These are phyloP conservation scores for Telopea speciosissima DNA, from an alignment of 177 flowering plant species.

Conservation along the genomic window DNA sequence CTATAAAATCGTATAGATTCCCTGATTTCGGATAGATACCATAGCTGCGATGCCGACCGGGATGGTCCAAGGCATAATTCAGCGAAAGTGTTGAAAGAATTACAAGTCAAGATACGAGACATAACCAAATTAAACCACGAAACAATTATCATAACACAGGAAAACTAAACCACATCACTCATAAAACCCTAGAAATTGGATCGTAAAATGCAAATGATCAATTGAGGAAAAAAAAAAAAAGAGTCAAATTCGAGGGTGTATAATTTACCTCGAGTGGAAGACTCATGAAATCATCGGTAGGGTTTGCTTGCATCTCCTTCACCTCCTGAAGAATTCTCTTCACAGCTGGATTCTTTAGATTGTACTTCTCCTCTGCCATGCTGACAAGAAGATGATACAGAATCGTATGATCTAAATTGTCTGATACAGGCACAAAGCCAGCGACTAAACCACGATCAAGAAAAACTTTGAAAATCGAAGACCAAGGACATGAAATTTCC, in stretches of 20 bases:
- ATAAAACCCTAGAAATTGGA: conserved; percentile 2
- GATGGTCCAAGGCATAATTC: neutral
- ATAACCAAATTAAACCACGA: neutral
- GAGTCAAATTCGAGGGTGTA: neutral
- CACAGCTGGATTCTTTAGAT: conserved; percentile 83
- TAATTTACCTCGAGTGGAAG: conserved; percentile 78
- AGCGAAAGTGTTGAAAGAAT: neutral
- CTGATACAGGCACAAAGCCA: too few species aligned
- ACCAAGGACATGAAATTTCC: too few species aligned
- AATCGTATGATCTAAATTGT: too few species aligned
- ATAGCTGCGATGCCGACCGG: neutral
- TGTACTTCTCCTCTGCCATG: conserved; percentile 73
- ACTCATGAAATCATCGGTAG: conserved; percentile 87
- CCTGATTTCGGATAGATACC: neutral
- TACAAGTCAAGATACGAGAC: neutral
- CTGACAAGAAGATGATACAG: neutral
- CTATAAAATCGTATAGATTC: neutral
- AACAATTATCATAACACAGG: neutral
- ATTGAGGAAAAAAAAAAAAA: neutral
- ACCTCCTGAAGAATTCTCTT: conserved; percentile 93
- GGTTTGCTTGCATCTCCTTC: conserved; percentile 91
- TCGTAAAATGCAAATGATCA: too few species aligned
- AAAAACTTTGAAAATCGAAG: too few species aligned
- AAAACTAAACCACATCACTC: neutral
- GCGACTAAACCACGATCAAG: neutral